These are phyloP conservation scores for Candida berthetii DNA, from an alignment of 805 yeast genomes.

Conservation along the genomic window DNA sequence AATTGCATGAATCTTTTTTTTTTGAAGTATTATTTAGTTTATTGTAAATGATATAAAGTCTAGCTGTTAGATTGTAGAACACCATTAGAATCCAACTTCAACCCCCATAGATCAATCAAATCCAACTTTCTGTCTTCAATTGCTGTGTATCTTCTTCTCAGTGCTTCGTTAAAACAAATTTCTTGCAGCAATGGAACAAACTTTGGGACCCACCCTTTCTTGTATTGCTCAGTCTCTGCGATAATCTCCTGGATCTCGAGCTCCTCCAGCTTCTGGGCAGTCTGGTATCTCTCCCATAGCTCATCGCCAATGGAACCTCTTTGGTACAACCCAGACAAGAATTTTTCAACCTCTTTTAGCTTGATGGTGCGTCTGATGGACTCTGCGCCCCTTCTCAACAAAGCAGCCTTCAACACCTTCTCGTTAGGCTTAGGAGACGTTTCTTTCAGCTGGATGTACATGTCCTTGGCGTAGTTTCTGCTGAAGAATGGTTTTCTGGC, in stretches of 20 bases:
- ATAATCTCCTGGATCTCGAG: slow-evolving; percentile 74
- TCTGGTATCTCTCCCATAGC: slow-evolving; percentile 69
- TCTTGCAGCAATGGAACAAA: slow-evolving; percentile 81
- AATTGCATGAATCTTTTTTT: neutral
- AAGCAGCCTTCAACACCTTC: slow-evolving; percentile 65
- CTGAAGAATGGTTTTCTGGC: slow-evolving; percentile 69
- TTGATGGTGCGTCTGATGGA: slow-evolving; percentile 79
- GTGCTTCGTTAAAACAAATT: slow-evolving; percentile 86
- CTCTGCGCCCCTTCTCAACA: slow-evolving; percentile 75
- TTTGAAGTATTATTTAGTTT: neutral
- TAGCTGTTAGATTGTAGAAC: neutral
- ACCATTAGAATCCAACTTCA: slow-evolving; percentile 10
- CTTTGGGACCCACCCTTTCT: slow-evolving; percentile 75
- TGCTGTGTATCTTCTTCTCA: slow-evolving; percentile 60
- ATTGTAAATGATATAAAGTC: neutral
- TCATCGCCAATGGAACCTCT: slow-evolving; percentile 91
- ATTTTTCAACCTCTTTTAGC: slow-evolving; percentile 71
- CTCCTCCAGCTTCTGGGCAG: slow-evolving; percentile 75
- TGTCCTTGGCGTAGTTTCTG: slow-evolving; percentile 56
- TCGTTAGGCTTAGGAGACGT: slow-evolving; percentile 62
- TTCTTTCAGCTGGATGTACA: slow-evolving; percentile 54
- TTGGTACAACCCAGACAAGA: slow-evolving; percentile 67
- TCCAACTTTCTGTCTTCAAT: slow-evolving; percentile 31
- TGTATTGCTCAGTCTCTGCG: slow-evolving; percentile 63
- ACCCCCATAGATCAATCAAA: slow-evolving; percentile 27